Evolutionary conservation across 345 rosid species (phyloP).

Genomic region (Corchorus capsularis): DNA sequence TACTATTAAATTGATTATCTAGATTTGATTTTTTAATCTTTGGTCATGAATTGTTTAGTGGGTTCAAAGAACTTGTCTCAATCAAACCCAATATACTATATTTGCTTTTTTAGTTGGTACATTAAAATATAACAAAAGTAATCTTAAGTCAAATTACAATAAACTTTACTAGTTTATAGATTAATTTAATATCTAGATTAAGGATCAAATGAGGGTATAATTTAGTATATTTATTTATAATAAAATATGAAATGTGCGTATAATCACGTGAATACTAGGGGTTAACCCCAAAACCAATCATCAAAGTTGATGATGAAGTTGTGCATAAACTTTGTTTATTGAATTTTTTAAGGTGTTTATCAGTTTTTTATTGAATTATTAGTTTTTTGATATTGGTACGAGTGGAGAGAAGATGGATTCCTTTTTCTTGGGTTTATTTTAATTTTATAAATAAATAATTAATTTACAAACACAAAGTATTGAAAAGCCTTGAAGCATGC

Average conservation of each 20-base stretch:
- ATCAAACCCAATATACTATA: conserved; percentile 24
- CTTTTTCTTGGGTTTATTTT: conserved; percentile 1
- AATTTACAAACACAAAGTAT: conserved; percentile 2
- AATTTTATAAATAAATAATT: not conserved
- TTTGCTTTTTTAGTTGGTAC: not conserved
- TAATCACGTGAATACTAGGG: conserved; percentile 12
- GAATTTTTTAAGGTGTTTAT: not conserved
- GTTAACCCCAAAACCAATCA: not conserved
- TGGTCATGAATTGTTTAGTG: not conserved
- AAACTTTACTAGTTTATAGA: not conserved
- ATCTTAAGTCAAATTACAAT: conserved; percentile 25
- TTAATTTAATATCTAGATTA: not conserved
- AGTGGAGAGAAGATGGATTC: conserved; percentile 19
- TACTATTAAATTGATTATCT: not conserved
- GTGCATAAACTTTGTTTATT: not conserved
- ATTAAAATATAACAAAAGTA: not conserved
- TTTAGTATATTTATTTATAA: not conserved
- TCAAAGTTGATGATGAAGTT: not conserved
- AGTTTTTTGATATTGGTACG: not conserved
- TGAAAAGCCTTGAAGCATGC: conserved; percentile 29
- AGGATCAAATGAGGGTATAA: not conserved
- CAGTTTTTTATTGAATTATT: not conserved
- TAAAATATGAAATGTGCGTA: not conserved
- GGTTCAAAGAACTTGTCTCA: conserved; percentile 22
- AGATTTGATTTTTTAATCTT: not conserved